Evolutionary conservation across 306 rosid genomes (phyloP).

Genomic region (Pterocarpus macrocarpus): DNA sequence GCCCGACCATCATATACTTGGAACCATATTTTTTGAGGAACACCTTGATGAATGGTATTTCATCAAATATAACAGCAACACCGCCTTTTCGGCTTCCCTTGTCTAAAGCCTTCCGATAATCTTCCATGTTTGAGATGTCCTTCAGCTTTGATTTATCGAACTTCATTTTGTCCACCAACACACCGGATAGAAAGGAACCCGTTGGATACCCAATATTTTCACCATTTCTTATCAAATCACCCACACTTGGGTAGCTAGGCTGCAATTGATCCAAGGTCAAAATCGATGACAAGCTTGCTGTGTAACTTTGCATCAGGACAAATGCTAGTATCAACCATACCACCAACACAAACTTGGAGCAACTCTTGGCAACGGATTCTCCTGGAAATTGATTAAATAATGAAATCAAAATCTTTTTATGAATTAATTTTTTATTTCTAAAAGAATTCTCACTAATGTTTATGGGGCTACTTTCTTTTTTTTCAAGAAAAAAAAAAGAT

Average conservation of each 20-base stretch:
- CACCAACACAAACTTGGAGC: slow-evolving; percentile 29
- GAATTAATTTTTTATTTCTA: too few relatives aligned
- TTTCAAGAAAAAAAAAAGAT: too few relatives aligned
- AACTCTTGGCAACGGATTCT: slow-evolving; percentile 22
- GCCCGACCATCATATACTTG: not conserved
- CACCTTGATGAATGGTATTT: slow-evolving; percentile 43
- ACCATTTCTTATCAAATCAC: not conserved
- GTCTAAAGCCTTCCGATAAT: slow-evolving; percentile 34
- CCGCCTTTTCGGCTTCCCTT: slow-evolving; percentile 41
- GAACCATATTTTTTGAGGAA: slow-evolving; percentile 44
- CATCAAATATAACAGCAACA: slow-evolving; percentile 43
- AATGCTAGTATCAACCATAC: not conserved
- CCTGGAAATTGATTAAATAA: not conserved
- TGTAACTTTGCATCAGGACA: too few relatives aligned
- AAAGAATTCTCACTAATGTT: too few relatives aligned
- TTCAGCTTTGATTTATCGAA: slow-evolving; percentile 4
- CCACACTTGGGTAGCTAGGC: not conserved
- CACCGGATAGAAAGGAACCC: not conserved
- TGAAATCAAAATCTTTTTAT: not conserved
- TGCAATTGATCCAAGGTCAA: too few relatives aligned
- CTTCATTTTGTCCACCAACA: not conserved
- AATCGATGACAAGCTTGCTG: too few relatives aligned
- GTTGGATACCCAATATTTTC: not conserved
- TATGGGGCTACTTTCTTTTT: too few relatives aligned
- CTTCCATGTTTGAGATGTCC: not conserved